Evolutionary conservation across 1,139 yeast genomes (phyloP).

Genomic region (Dujonia santamariae): DNA sequence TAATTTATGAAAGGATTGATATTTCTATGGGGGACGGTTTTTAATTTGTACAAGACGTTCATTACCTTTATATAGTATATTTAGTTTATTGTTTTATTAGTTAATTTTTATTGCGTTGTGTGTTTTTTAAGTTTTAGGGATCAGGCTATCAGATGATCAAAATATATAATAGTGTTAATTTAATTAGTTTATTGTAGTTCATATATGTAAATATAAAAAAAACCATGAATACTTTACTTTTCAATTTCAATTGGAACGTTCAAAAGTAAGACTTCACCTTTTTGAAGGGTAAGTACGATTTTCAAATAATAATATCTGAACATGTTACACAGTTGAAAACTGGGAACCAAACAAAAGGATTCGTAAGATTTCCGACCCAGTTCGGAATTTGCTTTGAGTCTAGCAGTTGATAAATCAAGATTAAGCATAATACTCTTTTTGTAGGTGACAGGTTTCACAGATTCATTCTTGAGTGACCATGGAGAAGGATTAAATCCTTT

Average conservation of each 20-base stretch:
- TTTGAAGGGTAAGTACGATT: slow-evolving; percentile 26
- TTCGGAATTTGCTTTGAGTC: not conserved
- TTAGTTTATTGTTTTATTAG: not conserved
- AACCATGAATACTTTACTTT: too few relatives aligned
- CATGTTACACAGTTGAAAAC: slow-evolving; percentile 35
- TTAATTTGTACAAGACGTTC: too few relatives aligned
- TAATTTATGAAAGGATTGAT: not conserved
- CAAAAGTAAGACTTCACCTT: slow-evolving; percentile 31
- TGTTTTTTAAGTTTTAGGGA: too few relatives aligned
- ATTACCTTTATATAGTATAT: not conserved
- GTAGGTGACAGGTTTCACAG: slow-evolving; percentile 1
- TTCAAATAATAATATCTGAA: slow-evolving; percentile 34
- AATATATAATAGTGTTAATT: too few relatives aligned
- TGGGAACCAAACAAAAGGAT: slow-evolving; percentile 35
- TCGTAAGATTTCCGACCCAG: slow-evolving; percentile 4
- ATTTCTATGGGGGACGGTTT: too few relatives aligned
- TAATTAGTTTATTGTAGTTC: too few relatives aligned
- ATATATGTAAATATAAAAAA: too few relatives aligned
- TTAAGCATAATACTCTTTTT: slow-evolving; percentile 1
- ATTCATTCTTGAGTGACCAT: slow-evolving; percentile 4
- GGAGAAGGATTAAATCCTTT: slow-evolving; percentile 6
- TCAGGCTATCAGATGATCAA: too few relatives aligned
- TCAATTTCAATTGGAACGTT: slow-evolving; percentile 36
- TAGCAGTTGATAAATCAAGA: slow-evolving; percentile 1
- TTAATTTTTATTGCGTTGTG: slow-evolving; percentile 1